Base-by-base conservation (phyloP, 768 basidiomycete species). In the Pleurotus sapidus region DNA sequence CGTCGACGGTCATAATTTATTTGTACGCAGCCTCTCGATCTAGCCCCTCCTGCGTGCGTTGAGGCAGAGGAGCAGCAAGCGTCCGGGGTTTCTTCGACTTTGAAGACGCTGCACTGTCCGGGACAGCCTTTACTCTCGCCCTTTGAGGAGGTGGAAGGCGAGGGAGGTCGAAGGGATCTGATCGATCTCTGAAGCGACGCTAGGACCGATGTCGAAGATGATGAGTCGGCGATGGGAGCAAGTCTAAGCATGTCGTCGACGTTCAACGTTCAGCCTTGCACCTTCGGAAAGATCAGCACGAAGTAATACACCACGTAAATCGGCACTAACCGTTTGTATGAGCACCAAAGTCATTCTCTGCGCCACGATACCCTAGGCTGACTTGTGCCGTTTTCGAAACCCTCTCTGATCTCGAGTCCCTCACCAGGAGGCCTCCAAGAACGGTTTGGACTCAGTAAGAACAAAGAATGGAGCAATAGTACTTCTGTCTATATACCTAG, bases 11-110 rank as follows among this genome's bases (percentile, higher is more conserved):
- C 67, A 92, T 93, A 3, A 95, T 98, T 71, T 91, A 83, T 64
- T 95, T 94, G 67, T 96, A 97, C 0, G 96, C 96, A 6, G 95
- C 96, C 67, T 94, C 87, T 49, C 96, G 87, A 63, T 97, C 93
- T 0, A 98, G 74, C 45, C 91, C 87, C 59, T 97, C 95, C 68
- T 97, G 92, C 0, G 88, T 83, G 30, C 94, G 83, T 18, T 88
- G 86, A 7, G 93, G 93, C 0, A 99, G 75, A 0, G 96, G 96
- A 0, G 92, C 93, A 3, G 92, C 74, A 5, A 96, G 77, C 0
- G 88, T 77, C 59, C 81, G 79, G 18, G 73, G 27, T 51, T 51
- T 51, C 38, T 54, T 54, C 42, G 51, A 54, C 30, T 51, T 51
- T 15, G 51, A 40, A 11, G 42, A n/a, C 42, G 42, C 30, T 8